Conservation (phyloP, 129 eudicot species). For the Pittosporum tobira region DNA sequence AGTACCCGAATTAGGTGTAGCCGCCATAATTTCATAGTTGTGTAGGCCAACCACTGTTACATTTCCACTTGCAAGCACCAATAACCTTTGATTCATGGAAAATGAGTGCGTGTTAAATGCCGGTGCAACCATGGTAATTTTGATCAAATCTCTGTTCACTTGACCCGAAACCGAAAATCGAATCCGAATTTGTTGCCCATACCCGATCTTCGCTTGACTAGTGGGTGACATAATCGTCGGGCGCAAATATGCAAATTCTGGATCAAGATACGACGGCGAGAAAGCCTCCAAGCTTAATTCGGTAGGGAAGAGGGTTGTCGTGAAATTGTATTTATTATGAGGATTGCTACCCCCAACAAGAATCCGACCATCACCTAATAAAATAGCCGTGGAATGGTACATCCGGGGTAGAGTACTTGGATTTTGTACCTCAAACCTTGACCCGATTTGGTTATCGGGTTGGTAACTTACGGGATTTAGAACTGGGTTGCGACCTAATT, state of each 20-base stretch:
- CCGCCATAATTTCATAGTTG: constrained; percentile 24
- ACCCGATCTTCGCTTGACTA: constrained; percentile 16
- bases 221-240: constrained; percentile 31
- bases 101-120: too few relatives aligned
- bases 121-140: constrained; percentile 60
- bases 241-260: constrained; percentile 16
- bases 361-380: too few relatives aligned
- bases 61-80: constrained; percentile 22
- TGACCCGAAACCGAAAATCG: constrained; percentile 19
- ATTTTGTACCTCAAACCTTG: constrained; percentile 27
- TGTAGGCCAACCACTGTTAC: constrained; percentile 11
- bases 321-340: constrained; percentile 34
- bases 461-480: constrained; percentile 42
- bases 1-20: constrained; percentile 27
- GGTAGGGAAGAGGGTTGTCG: constrained; percentile 42
- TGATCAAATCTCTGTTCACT: constrained; percentile 14
- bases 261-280: constrained; percentile 46
- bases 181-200: constrained; percentile 18
- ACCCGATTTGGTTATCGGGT: constrained; percentile 20
- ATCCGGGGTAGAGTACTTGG: constrained; percentile 37
- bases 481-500: constrained; percentile 44
- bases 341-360: constrained; percentile 83
- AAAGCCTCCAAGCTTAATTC: constrained; percentile 65
- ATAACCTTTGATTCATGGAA: constrained; percentile 72
- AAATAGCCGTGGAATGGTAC: constrained; percentile 58